Percentiles rank a stretch among this genome's conserved stretches.
Conservation (phyloP, 768 basidiomycete genomes). For the Mycena albidolilacea region DNA sequence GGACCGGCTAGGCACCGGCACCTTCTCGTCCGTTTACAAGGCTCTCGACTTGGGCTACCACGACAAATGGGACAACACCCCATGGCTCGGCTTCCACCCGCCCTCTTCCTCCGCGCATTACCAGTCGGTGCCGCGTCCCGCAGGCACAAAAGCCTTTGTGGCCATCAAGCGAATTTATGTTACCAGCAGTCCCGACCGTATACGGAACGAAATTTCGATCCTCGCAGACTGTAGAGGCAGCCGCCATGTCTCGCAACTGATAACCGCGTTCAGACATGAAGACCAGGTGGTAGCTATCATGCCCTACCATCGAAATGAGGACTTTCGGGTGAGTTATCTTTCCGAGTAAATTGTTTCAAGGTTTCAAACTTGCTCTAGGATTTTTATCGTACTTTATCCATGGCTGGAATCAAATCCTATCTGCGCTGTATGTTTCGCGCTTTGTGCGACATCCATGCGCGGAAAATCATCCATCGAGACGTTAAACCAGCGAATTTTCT, state of each 20-base stretch:
- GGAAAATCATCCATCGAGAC: constrained; percentile 94
- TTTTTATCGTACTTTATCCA: constrained; percentile 82
- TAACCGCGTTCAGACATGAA: constrained; percentile 91
- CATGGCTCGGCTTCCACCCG: constrained; percentile 81
- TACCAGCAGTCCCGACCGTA: constrained; percentile 93
- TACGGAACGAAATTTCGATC: constrained; percentile 93
- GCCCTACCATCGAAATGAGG: constrained; percentile 93
- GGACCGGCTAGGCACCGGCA: constrained; percentile 96
- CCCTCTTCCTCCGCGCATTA: constrained; percentile 75
- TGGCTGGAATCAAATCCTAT: constrained; percentile 86
- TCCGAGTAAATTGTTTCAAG: background rate
- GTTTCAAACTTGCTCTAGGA: constrained; percentile 60
- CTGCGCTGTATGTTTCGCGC: constrained; percentile 94
- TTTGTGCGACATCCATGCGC: constrained; percentile 87
- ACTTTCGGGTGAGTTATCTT: constrained; percentile 85
- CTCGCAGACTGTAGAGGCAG: constrained; percentile 89
- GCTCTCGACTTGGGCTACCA: constrained; percentile 87
- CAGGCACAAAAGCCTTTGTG: constrained; percentile 77
- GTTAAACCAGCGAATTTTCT: constrained; percentile 99
- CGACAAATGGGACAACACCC: constrained; percentile 80
- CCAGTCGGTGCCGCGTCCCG: constrained; percentile 63
- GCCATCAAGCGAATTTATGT: constrained; percentile 98
- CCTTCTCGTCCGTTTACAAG: constrained; percentile 99
- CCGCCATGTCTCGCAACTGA: constrained; percentile 91
- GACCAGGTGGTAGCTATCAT: constrained; percentile 96